These are phyloP conservation scores for Wickerhamomyces sydowiorum DNA, from an alignment of 805 yeast species.

Conservation along the genomic window DNA sequence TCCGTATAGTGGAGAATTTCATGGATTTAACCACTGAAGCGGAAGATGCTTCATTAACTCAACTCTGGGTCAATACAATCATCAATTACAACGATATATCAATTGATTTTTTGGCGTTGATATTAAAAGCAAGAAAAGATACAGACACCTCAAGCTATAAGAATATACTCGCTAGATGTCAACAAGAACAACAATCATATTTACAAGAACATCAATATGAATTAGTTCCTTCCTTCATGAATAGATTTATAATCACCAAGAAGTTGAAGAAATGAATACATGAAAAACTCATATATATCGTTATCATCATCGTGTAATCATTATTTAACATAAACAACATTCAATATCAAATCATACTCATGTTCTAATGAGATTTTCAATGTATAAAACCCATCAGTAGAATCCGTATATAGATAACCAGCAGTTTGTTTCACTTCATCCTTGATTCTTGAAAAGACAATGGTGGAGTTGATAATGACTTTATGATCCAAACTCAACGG, in stretches of 20 bases:
- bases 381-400: conserved; percentile 47
- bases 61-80: conserved; percentile 56
- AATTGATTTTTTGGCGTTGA: conserved; percentile 57
- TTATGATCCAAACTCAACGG: conserved; percentile 49
- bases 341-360: conserved; percentile 13
- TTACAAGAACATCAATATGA: conserved; percentile 2
- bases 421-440: conserved; percentile 28
- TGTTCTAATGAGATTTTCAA: conserved; percentile 24
- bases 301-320: background rate
- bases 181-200: background rate
- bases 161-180: background rate
- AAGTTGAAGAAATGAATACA: background rate
- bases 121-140: conserved; percentile 42
- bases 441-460: conserved; percentile 17
- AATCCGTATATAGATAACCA: conserved; percentile 53
- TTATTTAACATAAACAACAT: background rate
- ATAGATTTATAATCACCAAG: conserved; percentile 1
- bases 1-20: conserved; percentile 56
- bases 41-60: conserved; percentile 40
- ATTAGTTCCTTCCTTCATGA: conserved; percentile 2
- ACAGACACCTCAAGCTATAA: conserved; percentile 17
- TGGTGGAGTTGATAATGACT: conserved; percentile 43
- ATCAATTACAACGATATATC: conserved; percentile 74
- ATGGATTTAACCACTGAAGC: conserved; percentile 48
- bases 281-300: background rate